A percentile compares a stretch with the other conserved stretches of the same genome.
phyloP scores from a whole-genome alignment of 345 rosid genomes.

The Populus deltoides region DNA sequence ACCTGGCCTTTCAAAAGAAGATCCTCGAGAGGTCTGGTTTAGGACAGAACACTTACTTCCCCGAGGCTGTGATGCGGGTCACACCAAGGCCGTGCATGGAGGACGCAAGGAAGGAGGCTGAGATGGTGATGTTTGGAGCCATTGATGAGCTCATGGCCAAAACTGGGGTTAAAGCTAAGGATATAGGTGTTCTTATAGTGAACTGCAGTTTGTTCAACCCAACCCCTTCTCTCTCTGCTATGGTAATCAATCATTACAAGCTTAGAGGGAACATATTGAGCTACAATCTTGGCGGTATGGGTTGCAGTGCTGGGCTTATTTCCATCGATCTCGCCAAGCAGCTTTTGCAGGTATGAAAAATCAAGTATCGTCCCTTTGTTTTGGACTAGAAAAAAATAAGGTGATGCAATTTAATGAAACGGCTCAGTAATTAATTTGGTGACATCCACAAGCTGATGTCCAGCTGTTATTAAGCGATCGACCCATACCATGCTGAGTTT shows the following conservation, averaged over 20 bases:
- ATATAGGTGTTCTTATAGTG: constrained; percentile 57
- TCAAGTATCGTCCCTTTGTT: background rate
- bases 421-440: background rate
- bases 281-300: constrained; percentile 71
- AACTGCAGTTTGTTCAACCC: constrained; percentile 70
- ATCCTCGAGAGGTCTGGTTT: constrained; percentile 75
- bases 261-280: constrained; percentile 67
- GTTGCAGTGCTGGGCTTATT: constrained; percentile 70
- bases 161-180: constrained; percentile 60
- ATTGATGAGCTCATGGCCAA: constrained; percentile 55
- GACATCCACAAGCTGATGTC: background rate
- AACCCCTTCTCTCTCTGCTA: constrained; percentile 65
- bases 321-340: constrained; percentile 70
- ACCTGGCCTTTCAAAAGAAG: constrained; percentile 74
- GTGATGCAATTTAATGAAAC: background rate
- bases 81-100: constrained; percentile 59
- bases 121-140: constrained; percentile 62
- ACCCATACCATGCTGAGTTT: background rate
- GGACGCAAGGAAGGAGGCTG: constrained; percentile 66
- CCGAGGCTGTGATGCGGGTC: constrained; percentile 56
- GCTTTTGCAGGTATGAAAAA: constrained; percentile 45
- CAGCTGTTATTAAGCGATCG: background rate
- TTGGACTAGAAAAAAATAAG: background rate
- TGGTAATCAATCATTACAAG: constrained; percentile 63
- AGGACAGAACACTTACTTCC: constrained; percentile 72